phyloP scores from a whole-genome alignment of 805 yeast species.

The Spathaspora passalidarum region DNA sequence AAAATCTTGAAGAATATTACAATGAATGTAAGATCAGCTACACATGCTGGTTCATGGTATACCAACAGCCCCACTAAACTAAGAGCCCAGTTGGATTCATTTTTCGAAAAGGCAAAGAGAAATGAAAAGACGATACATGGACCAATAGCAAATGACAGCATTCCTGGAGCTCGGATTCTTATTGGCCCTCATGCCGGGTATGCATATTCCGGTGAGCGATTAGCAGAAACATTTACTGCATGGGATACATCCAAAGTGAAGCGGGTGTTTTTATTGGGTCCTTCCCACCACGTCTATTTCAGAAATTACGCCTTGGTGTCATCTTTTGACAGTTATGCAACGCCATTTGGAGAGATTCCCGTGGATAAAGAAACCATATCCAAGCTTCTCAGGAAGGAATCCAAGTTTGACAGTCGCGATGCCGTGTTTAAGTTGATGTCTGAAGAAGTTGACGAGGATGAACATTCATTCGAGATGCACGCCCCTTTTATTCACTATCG shows the following conservation, averaged over 20 bases:
- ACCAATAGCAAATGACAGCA: slow-evolving; percentile 45
- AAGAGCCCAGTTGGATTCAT: slow-evolving; percentile 47
- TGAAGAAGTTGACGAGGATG: slow-evolving; percentile 65
- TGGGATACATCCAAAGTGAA: slow-evolving; percentile 59
- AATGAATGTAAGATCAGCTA: slow-evolving; percentile 52
- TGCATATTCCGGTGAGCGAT: slow-evolving; percentile 70
- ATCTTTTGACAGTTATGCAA: slow-evolving; percentile 54
- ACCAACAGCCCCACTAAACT: slow-evolving; percentile 42
- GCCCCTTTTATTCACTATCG: slow-evolving; percentile 65
- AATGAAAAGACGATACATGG: background rate
- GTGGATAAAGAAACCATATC: slow-evolving; percentile 55
- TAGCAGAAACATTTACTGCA: slow-evolving; percentile 72
- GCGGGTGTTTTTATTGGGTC: slow-evolving; percentile 81
- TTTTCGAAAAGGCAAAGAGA: slow-evolving; percentile 32
- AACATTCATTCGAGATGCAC: slow-evolving; percentile 95
- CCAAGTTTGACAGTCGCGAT: slow-evolving; percentile 16
- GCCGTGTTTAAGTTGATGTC: slow-evolving; percentile 55
- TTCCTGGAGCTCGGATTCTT: slow-evolving; percentile 38
- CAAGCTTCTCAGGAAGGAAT: slow-evolving; percentile 23
- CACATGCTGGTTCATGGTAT: slow-evolving; percentile 95
- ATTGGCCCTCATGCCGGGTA: slow-evolving; percentile 83
- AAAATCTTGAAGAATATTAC: no score
- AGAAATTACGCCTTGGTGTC: slow-evolving; percentile 55
- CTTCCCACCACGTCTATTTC: slow-evolving; percentile 88
- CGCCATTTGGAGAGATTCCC: slow-evolving; percentile 77